Conservation (phyloP, 257 asterid species). For the Nicotiana tomentosiformis region DNA sequence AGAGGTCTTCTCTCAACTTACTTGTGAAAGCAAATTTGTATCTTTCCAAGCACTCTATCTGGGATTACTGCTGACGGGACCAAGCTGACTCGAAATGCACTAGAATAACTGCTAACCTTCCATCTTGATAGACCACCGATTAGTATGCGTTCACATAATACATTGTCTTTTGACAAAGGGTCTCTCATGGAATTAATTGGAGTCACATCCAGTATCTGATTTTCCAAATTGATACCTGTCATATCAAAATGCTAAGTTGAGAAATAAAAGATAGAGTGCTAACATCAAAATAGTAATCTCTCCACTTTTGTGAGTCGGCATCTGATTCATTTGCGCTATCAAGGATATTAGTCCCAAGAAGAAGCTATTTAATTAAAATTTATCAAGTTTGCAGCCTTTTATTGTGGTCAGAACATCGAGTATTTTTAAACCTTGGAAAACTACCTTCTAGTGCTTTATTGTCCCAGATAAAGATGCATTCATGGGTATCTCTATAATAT, state of each 20-base stretch:
- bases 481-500: not conserved
- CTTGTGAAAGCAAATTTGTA: conserved; percentile 74
- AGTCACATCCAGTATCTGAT: conserved; percentile 51
- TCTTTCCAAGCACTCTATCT: conserved; percentile 50
- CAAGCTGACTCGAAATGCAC: conserved; percentile 53
- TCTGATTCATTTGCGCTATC: not conserved
- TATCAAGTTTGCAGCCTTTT: not conserved
- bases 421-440: no score
- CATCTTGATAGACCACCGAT: conserved; percentile 67
- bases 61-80: conserved; percentile 60
- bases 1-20: conserved; percentile 23
- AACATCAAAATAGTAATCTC: not conserved
- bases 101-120: conserved; percentile 60
- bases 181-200: conserved; percentile 36
- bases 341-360: not conserved
- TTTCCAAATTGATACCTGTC: conserved; percentile 48
- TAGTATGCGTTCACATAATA: conserved; percentile 58
- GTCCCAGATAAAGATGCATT: not conserved
- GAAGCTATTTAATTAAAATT: not conserved
- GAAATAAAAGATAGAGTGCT: not conserved
- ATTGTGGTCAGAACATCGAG: not conserved
- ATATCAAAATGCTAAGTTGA: not conserved
- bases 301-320: not conserved
- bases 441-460: not conserved
- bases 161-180: conserved; percentile 30